Conservation (phyloP, 768 basidiomycete genomes). For the Rhodotorula graminis region DNA sequence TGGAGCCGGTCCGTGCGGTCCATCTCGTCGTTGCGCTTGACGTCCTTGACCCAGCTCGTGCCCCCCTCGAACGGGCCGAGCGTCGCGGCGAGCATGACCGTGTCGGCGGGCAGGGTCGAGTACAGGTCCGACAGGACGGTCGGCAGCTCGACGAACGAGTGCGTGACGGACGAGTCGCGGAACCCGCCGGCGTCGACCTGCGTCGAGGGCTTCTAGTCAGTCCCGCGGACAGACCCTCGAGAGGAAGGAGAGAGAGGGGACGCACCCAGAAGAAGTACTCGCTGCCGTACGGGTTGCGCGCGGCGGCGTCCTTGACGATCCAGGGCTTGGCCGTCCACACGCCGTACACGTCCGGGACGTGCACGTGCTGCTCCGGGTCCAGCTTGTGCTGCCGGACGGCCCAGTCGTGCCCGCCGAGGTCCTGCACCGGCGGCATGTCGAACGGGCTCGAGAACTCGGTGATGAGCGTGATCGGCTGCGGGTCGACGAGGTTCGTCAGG, state of each 20-base stretch:
- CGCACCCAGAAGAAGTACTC: constrained; percentile 41
- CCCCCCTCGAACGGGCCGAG: constrained; percentile 26
- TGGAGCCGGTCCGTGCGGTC: constrained; percentile 38
- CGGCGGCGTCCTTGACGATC: constrained; percentile 37
- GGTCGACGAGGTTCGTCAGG: not conserved
- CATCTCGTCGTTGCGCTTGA: constrained; percentile 7
- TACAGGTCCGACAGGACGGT: constrained; percentile 29
- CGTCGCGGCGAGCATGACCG: constrained; percentile 36
- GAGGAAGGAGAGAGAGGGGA: not conserved
- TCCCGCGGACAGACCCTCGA: no score
- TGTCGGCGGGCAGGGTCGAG: constrained; percentile 29
- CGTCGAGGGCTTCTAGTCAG: no score
- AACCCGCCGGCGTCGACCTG: constrained; percentile 40
- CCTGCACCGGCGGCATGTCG: constrained; percentile 38
- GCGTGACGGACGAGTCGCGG: constrained; percentile 25
- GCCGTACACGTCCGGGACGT: constrained; percentile 40
- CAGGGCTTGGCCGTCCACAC: constrained; percentile 42
- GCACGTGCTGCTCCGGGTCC: constrained; percentile 36
- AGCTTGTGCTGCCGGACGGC: constrained; percentile 31
- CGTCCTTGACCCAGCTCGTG: constrained; percentile 17
- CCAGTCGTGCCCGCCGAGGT: constrained; percentile 36
- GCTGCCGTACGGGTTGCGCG: constrained; percentile 32
- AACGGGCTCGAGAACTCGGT: constrained; percentile 30
- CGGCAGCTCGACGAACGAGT: constrained; percentile 30
- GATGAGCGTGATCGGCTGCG: constrained; percentile 35